phyloP scores from a whole-genome alignment of 441 rosid species.

The Erodium moschatum region DNA sequence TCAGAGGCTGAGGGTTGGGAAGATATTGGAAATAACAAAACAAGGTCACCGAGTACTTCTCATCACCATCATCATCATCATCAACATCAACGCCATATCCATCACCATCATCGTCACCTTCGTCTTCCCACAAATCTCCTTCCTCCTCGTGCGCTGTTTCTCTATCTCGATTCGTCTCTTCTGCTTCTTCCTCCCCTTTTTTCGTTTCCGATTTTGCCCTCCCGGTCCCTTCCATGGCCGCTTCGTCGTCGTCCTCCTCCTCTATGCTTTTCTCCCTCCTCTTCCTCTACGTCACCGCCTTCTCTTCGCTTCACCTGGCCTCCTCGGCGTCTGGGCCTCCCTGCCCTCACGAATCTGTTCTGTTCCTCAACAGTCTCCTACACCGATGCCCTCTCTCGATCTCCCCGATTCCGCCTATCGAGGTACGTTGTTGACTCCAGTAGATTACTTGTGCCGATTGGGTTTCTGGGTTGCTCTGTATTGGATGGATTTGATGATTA shows the following conservation, averaged over 20 bases:
- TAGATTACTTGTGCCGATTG: too few species aligned
- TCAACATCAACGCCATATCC: too few species aligned
- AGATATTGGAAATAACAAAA: too few species aligned
- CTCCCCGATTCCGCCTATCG: conserved; percentile 45
- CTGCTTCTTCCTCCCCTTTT: background rate
- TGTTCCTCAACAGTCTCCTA: conserved; percentile 36
- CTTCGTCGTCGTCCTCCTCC: conserved; percentile 13
- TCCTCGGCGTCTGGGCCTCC: conserved; percentile 25
- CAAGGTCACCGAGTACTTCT: too few species aligned
- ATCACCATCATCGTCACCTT: background rate
- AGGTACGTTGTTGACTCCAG: conserved; percentile 31
- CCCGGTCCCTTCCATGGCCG: conserved; percentile 26
- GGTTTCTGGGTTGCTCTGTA: too few species aligned
- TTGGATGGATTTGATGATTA: too few species aligned
- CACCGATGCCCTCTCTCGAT: conserved; percentile 50
- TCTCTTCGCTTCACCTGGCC: conserved; percentile 24
- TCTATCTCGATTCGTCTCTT: background rate
- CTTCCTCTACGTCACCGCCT: conserved; percentile 26
- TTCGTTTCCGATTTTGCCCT: conserved; percentile 7
- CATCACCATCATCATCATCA: background rate
- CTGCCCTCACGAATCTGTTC: conserved; percentile 34
- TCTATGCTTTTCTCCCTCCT: conserved; percentile 9
- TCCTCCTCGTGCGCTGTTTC: too few species aligned
- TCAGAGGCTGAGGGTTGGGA: too few species aligned
- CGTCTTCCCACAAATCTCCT: too few species aligned